A percentile compares a stretch with the other conserved stretches of the same genome.
Conservation (phyloP, 2,329 filamentous ascomycete genomes). For the Ophiocordyceps australis region DNA sequence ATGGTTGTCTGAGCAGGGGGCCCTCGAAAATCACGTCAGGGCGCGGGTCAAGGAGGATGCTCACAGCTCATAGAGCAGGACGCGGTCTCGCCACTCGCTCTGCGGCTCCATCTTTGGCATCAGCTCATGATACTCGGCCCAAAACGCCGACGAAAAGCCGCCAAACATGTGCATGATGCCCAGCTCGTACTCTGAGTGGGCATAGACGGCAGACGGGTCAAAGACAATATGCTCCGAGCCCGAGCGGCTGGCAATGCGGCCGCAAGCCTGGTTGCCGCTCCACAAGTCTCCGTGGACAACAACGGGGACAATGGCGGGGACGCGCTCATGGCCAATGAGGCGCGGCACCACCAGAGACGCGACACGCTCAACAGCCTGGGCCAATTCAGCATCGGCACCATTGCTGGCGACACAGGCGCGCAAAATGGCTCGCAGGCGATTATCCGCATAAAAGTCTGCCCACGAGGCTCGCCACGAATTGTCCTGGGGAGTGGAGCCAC, state of each 20-base stretch:
- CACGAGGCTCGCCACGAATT: constrained; percentile 59
- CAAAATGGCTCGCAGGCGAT: constrained; percentile 50
- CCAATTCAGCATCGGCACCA: constrained; percentile 44
- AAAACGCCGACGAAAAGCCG: constrained; percentile 56
- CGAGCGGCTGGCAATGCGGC: constrained; percentile 36
- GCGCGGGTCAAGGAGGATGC: constrained; percentile 17
- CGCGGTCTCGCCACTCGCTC: constrained; percentile 70
- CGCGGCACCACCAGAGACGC: constrained; percentile 51
- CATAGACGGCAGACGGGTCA: constrained; percentile 68
- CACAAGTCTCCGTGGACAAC: constrained; percentile 87
- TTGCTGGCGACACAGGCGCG: constrained; percentile 37
- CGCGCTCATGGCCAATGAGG: constrained; percentile 49
- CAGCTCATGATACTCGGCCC: constrained; percentile 57
- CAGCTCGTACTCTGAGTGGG: constrained; percentile 76
- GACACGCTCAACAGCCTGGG: constrained; percentile 43
- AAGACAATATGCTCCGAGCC: constrained; percentile 59
- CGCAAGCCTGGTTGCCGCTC: constrained; percentile 65
- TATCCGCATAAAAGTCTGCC: constrained; percentile 73
- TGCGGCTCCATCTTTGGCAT: constrained; percentile 66
- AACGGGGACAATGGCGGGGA: constrained; percentile 53
- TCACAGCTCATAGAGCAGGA: constrained; percentile 67
- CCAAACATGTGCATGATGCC: constrained; percentile 97
- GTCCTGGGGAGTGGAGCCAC: constrained; percentile 67
- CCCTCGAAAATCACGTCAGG: too few species aligned
- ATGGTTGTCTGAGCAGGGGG: too few species aligned